These are phyloP conservation scores for Chaetomium olivaceum DNA, from an alignment of 2,329 filamentous ascomycete species.

Conservation along the genomic window DNA sequence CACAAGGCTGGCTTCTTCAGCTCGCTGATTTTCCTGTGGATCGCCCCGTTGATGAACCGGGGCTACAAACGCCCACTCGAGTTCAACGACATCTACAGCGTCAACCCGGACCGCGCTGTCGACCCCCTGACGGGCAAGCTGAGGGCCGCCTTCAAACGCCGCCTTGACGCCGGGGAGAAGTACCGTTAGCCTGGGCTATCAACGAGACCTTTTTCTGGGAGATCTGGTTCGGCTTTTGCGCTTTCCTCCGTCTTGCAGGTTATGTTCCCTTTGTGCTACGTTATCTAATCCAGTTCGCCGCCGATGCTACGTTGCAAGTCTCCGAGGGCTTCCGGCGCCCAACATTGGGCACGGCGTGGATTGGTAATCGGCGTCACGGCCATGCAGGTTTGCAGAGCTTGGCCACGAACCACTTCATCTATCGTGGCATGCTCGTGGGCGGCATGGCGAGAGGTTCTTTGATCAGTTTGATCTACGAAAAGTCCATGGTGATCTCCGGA, in stretches of 20 bases:
- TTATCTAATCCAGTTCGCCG: slow-evolving; percentile 83
- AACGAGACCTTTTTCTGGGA: slow-evolving; percentile 85
- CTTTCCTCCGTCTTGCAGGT: slow-evolving; percentile 79
- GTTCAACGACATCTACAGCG: slow-evolving; percentile 80
- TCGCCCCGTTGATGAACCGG: slow-evolving; percentile 80
- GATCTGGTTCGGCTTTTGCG: slow-evolving; percentile 78
- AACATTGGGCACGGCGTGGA: slow-evolving; percentile 72
- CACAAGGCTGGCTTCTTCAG: slow-evolving; percentile 74
- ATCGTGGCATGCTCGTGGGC: slow-evolving; percentile 86
- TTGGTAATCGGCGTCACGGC: slow-evolving; percentile 79
- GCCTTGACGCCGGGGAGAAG: slow-evolving; percentile 67
- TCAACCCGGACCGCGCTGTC: slow-evolving; percentile 78
- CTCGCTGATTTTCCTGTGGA: slow-evolving; percentile 82
- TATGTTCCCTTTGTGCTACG: slow-evolving; percentile 79
- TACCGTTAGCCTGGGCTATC: slow-evolving; percentile 74
- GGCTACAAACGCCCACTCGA: slow-evolving; percentile 86
- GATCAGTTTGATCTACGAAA: slow-evolving; percentile 87
- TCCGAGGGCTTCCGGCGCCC: slow-evolving; percentile 56
- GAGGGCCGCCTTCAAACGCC: slow-evolving; percentile 66
- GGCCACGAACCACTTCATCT: slow-evolving; percentile 87
- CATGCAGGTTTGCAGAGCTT: slow-evolving; percentile 86
- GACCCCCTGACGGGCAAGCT: slow-evolving; percentile 68
- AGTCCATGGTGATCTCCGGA: slow-evolving; percentile 85
- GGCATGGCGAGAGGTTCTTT: slow-evolving; percentile 79
- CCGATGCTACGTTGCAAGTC: slow-evolving; percentile 72